Base-by-base conservation (phyloP, 345 rosid species). In the Iberis pinnata region DNA sequence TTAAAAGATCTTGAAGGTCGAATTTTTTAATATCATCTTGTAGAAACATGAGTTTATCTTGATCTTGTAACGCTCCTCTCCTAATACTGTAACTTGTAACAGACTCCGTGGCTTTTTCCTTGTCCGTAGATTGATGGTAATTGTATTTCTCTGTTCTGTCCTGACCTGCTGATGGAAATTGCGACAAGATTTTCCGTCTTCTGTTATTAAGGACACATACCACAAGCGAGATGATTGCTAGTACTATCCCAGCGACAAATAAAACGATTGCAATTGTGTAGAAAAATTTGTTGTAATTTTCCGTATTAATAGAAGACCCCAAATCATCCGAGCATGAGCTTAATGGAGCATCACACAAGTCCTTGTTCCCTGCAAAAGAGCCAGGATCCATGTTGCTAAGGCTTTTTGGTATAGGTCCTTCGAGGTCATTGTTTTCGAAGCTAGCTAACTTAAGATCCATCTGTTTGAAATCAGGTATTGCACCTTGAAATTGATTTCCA, bases 1-100 rank as follows among this genome's bases (percentile, higher is more conserved):
- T 77, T 4, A 86, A 68, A 74, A 86, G 60, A 57, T 83, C 90
- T 47, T 78, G 89, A 62, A 86, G 60, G 57, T 79, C 95, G 46
- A 86, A 86, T 53, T 50, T 69, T 53, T 73, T 68, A 19, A 70
- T 16, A 47, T 82, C 80, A 3, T 82, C 81, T 27, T 43, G 65
- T 37, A 85, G 12, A 56, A 85, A 86, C n/a, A 65, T 13, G 22
- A 86, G 45, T 29, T 73, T 80, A 22, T 70, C 69, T 10, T 61
- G 63, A 1, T 81, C 89, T 3, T 63, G 31, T 40, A 26, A 38
- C 14, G 58, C 46, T 41, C 31, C 66, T 49, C 44, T 29, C 31
- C 46, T 51, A 9, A 17, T 51, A 18, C 48, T 27, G 56, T 60
- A 37, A 36, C 67, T 60, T 1, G 29, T 14, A 31, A 60, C 66